phyloP scores from a whole-genome alignment of 768 basidiomycete genomes.

The Atractiella rhizophila region DNA sequence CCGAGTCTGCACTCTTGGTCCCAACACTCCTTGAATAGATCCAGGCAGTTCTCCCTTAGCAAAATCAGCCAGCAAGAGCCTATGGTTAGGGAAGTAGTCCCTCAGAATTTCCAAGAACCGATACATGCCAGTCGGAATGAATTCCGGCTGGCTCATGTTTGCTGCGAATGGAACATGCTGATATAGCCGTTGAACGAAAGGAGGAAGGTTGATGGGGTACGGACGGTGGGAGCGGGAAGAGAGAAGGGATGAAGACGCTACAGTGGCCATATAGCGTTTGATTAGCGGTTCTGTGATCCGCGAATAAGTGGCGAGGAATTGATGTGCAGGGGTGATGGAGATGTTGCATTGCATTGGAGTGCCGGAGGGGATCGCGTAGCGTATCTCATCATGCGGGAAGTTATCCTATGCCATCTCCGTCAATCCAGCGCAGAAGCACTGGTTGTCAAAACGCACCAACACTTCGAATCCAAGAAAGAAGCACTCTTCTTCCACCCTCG shows the following conservation, averaged over 20 bases:
- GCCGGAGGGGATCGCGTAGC: constrained; percentile 57
- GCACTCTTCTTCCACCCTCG: constrained; percentile 52
- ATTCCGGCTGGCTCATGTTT: constrained; percentile 67
- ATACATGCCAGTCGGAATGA: constrained; percentile 70
- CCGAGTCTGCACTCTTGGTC: constrained; percentile 88
- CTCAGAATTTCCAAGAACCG: constrained; percentile 60
- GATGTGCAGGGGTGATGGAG: constrained; percentile 48
- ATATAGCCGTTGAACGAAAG: constrained; percentile 37
- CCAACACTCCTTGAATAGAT: constrained; percentile 45
- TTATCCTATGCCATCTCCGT: constrained; percentile 39
- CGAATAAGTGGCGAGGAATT: constrained; percentile 60
- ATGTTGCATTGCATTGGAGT: constrained; percentile 58
- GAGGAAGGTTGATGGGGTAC: constrained; percentile 20
- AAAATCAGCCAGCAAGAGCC: constrained; percentile 86
- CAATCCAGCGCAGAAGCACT: background rate
- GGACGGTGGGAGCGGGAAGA: constrained; percentile 27
- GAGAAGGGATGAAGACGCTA: constrained; percentile 20
- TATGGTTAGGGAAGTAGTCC: constrained; percentile 63
- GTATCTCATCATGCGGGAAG: constrained; percentile 62
- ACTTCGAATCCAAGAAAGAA: constrained; percentile 90
- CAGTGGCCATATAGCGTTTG: constrained; percentile 35
- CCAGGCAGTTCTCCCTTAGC: constrained; percentile 65
- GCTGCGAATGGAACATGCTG: constrained; percentile 58
- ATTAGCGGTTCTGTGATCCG: constrained; percentile 67
- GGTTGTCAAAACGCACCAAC: background rate